phyloP scores from a whole-genome alignment of 1,284 basidiomycete genomes.

The Phellinidium pouzarii region DNA sequence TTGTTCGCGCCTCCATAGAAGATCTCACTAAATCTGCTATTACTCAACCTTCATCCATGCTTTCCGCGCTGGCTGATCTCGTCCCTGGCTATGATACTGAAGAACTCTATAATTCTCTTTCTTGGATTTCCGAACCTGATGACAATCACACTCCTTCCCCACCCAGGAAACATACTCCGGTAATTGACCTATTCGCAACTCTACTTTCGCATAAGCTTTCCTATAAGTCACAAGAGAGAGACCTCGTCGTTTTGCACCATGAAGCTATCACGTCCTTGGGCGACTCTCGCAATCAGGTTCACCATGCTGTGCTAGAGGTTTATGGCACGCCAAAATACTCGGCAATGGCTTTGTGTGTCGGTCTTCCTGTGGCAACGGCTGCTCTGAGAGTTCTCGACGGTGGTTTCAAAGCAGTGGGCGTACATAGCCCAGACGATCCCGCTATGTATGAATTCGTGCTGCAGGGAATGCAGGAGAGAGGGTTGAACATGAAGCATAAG shows the following conservation, averaged over 20 bases:
- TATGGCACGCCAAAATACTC: constrained; percentile 63
- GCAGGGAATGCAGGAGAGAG: constrained; percentile 50
- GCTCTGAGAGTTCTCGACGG: constrained; percentile 70
- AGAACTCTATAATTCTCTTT: constrained; percentile 44
- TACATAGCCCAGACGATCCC: constrained; percentile 53
- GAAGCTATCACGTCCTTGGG: constrained; percentile 51
- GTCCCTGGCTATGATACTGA: constrained; percentile 31
- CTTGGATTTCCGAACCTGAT: constrained; percentile 41
- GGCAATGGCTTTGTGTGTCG: constrained; percentile 89
- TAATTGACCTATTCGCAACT: constrained; percentile 75
- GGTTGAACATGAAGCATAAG: constrained; percentile 63
- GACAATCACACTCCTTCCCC: constrained; percentile 36
- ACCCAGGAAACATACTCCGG: constrained; percentile 40
- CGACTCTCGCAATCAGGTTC: constrained; percentile 42
- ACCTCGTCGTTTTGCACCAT: constrained; percentile 86
- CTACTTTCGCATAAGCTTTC: constrained; percentile 71
- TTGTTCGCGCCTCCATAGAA: constrained; percentile 8
- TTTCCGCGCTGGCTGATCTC: constrained; percentile 35
- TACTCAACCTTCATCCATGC: constrained; percentile 27
- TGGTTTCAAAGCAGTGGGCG: constrained; percentile 38
- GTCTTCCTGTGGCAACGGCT: constrained; percentile 78
- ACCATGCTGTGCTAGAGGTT: constrained; percentile 70
- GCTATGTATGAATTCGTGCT: constrained; percentile 60
- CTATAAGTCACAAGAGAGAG: constrained; percentile 71
- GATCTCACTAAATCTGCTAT: neutral